Evolutionary conservation across 2,329 filamentous ascomycete species (phyloP).

Genomic region (Diaporthe longicolla): DNA sequence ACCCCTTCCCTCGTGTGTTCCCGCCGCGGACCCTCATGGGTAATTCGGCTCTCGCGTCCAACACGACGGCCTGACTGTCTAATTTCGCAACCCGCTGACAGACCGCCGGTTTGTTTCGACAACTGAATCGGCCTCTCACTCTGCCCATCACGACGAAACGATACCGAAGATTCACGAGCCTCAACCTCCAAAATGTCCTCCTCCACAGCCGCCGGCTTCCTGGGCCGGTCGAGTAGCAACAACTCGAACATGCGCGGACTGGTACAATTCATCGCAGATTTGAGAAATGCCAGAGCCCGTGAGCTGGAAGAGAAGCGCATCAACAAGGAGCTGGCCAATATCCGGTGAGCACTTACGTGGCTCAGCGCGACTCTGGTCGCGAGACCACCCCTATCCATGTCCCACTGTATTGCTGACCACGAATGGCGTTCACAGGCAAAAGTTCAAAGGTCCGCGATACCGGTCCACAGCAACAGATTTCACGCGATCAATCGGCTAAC

Average conservation of each 20-base stretch:
- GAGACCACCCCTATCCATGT: not conserved
- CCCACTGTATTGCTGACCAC: not conserved
- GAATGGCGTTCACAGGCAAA: constrained; percentile 72
- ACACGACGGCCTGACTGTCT: constrained; percentile 40
- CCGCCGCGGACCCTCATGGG: constrained; percentile 40
- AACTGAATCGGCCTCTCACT: not conserved
- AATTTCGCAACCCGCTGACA: not conserved
- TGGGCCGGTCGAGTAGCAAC: constrained; percentile 75
- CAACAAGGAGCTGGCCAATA: constrained; percentile 99
- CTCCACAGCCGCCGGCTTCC: constrained; percentile 71
- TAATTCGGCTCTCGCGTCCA: constrained; percentile 38
- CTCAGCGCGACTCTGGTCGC: not conserved
- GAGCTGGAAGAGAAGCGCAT: constrained; percentile 99
- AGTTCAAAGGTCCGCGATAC: constrained; percentile 82
- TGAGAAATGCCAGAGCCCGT: constrained; percentile 93
- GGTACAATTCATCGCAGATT: constrained; percentile 97
- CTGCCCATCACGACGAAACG: constrained; percentile 19
- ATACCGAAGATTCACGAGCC: constrained; percentile 7
- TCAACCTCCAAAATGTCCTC: constrained; percentile 61
- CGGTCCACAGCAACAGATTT: not conserved
- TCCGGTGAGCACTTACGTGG: constrained; percentile 69
- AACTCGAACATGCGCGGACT: constrained; percentile 83
- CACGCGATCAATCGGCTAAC: constrained; percentile 47
- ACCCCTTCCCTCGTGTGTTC: not conserved
- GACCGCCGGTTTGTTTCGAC: not conserved